These are phyloP conservation scores for Trifolium pratense DNA, from an alignment of 306 rosid genomes.

Conservation along the genomic window DNA sequence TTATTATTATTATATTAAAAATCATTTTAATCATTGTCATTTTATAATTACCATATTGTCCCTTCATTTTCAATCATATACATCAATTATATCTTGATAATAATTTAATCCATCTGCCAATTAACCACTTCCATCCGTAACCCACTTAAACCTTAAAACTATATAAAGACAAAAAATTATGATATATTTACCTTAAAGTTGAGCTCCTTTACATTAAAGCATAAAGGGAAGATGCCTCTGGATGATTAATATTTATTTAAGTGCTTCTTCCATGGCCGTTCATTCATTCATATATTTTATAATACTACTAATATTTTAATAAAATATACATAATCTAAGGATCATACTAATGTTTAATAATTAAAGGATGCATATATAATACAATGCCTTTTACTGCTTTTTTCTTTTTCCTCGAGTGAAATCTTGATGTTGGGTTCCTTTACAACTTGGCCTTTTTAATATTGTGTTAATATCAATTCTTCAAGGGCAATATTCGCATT, in stretches of 20 bases:
- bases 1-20: neutral
- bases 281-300: constrained; percentile 17
- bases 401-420: neutral
- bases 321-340: neutral
- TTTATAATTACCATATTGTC: neutral
- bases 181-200: constrained; percentile 46
- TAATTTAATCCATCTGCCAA: constrained; percentile 17
- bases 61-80: neutral
- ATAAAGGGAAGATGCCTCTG: constrained; percentile 43
- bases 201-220: constrained; percentile 47
- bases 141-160: constrained; percentile 46
- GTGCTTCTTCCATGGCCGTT: constrained; percentile 45
- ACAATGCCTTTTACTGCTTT: neutral
- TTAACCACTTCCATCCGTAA: constrained; percentile 17
- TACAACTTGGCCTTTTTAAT: constrained; percentile 30
- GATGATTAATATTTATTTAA: constrained; percentile 30
- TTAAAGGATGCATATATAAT: neutral
- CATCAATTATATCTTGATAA: neutral
- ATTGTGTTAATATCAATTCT: constrained; percentile 31
- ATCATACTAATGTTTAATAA: constrained; percentile 28
- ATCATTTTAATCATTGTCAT: neutral
- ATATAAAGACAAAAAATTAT: constrained; percentile 32
- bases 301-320: neutral
- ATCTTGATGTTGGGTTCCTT: constrained; percentile 23
- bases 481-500: constrained; percentile 37